Base-by-base conservation (phyloP, 1,139 yeast genomes). In the Debaryomyces fabryi region DNA sequence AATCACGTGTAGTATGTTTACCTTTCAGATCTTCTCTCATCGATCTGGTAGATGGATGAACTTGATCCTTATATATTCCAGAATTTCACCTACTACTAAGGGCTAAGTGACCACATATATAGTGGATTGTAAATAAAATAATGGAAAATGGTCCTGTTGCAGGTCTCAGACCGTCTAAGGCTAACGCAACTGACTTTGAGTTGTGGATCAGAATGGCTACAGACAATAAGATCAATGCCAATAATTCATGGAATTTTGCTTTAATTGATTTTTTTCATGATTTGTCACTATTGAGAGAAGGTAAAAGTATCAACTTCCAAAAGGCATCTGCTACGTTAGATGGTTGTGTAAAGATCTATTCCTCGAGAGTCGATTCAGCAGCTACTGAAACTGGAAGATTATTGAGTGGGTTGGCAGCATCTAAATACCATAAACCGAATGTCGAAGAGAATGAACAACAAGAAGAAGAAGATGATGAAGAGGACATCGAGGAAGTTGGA, bases 311-410 rank as follows among this genome's bases (percentile, higher is more conserved):
- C 57, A 85, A 86, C 59, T 88, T 88, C 60, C 93, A 85, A 58
- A 81, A 79, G 54, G 96, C 96, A 0, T 82, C 90, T 1, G 86
- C 90, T 2, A 86, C 96, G 0, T 68, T 88, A 38, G 96, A 88
- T 59, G 96, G 96, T 1, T 88, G 96, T 70, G 89, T 88, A 38
- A 88, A 88, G 67, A 86, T 89, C 44, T 88, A 88, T 58, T 82
- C 91, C 7, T 85, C 91, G 4, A 79, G 96, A 58, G 88, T 89
- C 23, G 96, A 88, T 55, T 85, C 93, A 0, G 91, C 87, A 0
- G 91, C 87, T 1, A 82, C 85, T 1, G 96, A 88, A 57, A 86
- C 95, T 0, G 91, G 92, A 0, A 80, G 81, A 55, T 68, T 88
- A 48, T 67, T 88, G 25, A 85, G 88, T 58, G 95, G 96, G 2